Evolutionary conservation across 495 filamentous ascomycete species (phyloP), one percentile per base, ranked within the genome.

Genomic region (Hypoxylon lenormandii): DNA sequence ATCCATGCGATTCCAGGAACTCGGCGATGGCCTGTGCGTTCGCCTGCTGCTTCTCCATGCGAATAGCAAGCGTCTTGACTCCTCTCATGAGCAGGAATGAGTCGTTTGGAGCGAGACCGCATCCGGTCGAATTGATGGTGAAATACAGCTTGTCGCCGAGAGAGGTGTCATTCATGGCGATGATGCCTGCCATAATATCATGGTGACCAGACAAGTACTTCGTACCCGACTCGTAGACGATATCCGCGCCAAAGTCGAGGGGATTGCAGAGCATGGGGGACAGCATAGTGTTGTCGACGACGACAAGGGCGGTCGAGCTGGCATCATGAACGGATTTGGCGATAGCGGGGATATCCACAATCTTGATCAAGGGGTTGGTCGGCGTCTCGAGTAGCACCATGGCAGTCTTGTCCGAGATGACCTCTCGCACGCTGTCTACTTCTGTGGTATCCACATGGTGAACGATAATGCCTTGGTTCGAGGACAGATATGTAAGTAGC

Each of bases 201-300:
- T 98, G 95, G 78, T 98, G 95, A 13, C 95, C 95, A 0, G 94
- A 97, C 19, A 98, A 87, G 75, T 98, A 98, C 73, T 98, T 98
- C 1, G 95, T 98, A 28, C 95, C 95, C 52, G 90, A 93, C 83
- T 98, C 95, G 79, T 98, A 98, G 18, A 96, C 92, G 66, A 98
- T 91, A 74, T 98, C 95, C 3, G 95, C 93, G 36, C 96, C 95
- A 18, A 98, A 83, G 40, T 97, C 94, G 4, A 98, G 87, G 8
- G 95, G 95, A 79, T 95, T 97, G 64, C 87, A 88, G 13, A 98
- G 89, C 75, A 96, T 87, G 8, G 95, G 95, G 0, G 92, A 97
- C 69, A 98, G 90, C 95, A 98, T 98, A 47, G 95, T 97, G 82
- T 98, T 98, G 79, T 98, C 95, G 23, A 97, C 94, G 6, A 90